phyloP scores from a whole-genome alignment of 495 filamentous ascomycete species.

The Neurospora sublineolata region DNA sequence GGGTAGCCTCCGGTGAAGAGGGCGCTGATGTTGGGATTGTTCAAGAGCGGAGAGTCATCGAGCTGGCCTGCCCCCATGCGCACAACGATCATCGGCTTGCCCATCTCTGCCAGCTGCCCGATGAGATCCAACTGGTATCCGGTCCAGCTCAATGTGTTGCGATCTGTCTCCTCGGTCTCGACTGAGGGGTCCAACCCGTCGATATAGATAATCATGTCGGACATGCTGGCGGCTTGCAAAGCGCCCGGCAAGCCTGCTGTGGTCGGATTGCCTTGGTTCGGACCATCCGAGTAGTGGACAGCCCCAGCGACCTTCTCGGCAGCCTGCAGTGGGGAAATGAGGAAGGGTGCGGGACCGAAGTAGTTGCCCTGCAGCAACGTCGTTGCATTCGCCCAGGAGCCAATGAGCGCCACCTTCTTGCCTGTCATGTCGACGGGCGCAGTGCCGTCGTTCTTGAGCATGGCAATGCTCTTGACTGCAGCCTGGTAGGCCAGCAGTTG shows the following conservation, averaged over 20 bases:
- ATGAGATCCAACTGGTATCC: slow-evolving; percentile 27
- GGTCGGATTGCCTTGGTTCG: slow-evolving; percentile 28
- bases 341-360: slow-evolving; percentile 25
- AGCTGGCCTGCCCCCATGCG: slow-evolving; percentile 39
- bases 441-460: slow-evolving; percentile 30
- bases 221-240: slow-evolving; percentile 20
- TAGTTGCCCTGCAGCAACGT: slow-evolving; percentile 30
- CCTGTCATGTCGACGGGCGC: slow-evolving; percentile 14
- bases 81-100: slow-evolving; percentile 30
- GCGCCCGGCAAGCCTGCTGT: slow-evolving; percentile 44
- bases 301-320: slow-evolving; percentile 19
- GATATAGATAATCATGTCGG: slow-evolving; percentile 31
- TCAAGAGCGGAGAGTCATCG: slow-evolving; percentile 40
- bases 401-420: slow-evolving; percentile 28
- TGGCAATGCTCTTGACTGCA: slow-evolving; percentile 23
- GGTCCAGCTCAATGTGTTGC: slow-evolving; percentile 30
- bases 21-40: slow-evolving; percentile 38
- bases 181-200: slow-evolving; percentile 31
- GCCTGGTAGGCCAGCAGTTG: slow-evolving; percentile 22
- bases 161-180: slow-evolving; percentile 29
- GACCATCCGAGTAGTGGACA: slow-evolving; percentile 14
- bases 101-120: slow-evolving; percentile 18
- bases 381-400: slow-evolving; percentile 27
- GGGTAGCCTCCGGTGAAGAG: slow-evolving; percentile 44
- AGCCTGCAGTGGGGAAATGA: slow-evolving; percentile 24